phyloP scores from a whole-genome alignment of 495 filamentous ascomycete species.

The Astrothelium macrocarpum region DNA sequence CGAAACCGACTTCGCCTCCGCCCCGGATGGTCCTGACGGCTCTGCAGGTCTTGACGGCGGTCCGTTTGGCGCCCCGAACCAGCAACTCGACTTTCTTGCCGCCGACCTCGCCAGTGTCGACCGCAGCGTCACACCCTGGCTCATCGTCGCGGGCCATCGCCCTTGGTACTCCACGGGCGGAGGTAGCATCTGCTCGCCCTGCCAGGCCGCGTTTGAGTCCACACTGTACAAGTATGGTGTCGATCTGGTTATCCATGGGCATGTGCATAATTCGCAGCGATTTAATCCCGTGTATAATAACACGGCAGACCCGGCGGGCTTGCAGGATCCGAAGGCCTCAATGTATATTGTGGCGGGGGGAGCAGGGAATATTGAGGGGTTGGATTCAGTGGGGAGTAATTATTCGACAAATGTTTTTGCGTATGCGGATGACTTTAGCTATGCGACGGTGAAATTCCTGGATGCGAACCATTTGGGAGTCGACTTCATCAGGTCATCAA shows the following conservation, averaged over 20 bases:
- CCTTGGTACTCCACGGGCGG: conserved; percentile 48
- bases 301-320: conserved; percentile 37
- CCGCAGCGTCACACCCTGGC: conserved; percentile 44
- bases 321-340: conserved; percentile 45
- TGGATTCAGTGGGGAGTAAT: conserved; percentile 33
- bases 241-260: conserved; percentile 51
- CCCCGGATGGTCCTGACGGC: conserved; percentile 38
- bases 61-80: conserved; percentile 38
- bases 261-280: conserved; percentile 53
- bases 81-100: conserved; percentile 40
- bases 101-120: conserved; percentile 41
- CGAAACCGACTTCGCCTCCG: conserved; percentile 32
- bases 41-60: conserved; percentile 40
- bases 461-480: conserved; percentile 32
- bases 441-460: conserved; percentile 34
- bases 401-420: conserved; percentile 42
- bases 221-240: conserved; percentile 51
- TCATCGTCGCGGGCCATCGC: conserved; percentile 49
- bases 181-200: conserved; percentile 38
- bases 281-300: conserved; percentile 36
- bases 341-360: conserved; percentile 48
- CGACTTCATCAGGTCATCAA: conserved; percentile 40
- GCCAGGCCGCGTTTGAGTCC: conserved; percentile 49
- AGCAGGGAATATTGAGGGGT: conserved; percentile 36
- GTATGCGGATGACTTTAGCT: conserved; percentile 49